Percentiles rank a stretch among this genome's conserved stretches.
Evolutionary conservation across 176 grass and related monocot species (phyloP).

Genomic region (Carex cristatella): DNA sequence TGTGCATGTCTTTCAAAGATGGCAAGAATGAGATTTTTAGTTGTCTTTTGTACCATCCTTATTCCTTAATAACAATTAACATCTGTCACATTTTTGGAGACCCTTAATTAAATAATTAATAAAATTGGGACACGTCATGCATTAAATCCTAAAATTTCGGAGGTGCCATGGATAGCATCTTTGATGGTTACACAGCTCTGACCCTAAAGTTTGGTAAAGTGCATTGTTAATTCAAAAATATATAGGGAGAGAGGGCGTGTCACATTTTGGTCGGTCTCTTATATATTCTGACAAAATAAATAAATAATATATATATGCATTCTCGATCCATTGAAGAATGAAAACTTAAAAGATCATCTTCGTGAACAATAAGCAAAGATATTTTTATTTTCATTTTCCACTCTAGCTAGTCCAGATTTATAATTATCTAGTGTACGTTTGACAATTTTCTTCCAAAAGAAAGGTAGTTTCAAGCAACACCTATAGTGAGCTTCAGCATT

Average conservation of each 20-base stretch:
- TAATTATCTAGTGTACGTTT: background rate
- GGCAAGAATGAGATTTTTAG: background rate
- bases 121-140: background rate
- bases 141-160: constrained; percentile 15
- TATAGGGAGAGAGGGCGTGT: background rate
- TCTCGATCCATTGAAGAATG: background rate
- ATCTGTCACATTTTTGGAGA: background rate
- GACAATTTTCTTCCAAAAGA: background rate
- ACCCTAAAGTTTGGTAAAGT: background rate
- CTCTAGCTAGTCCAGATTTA: background rate
- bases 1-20: constrained; percentile 11
- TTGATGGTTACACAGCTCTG: background rate
- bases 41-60: background rate
- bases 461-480: background rate
- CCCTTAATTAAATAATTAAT: background rate
- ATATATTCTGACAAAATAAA: background rate
- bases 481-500: background rate
- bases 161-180: background rate
- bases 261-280: background rate
- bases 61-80: background rate
- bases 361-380: background rate
- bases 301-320: background rate
- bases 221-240: background rate
- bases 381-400: background rate
- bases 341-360: background rate